Evolutionary conservation across 257 asterid genomes (phyloP).

Genomic region (Solanum appendiculatum): DNA sequence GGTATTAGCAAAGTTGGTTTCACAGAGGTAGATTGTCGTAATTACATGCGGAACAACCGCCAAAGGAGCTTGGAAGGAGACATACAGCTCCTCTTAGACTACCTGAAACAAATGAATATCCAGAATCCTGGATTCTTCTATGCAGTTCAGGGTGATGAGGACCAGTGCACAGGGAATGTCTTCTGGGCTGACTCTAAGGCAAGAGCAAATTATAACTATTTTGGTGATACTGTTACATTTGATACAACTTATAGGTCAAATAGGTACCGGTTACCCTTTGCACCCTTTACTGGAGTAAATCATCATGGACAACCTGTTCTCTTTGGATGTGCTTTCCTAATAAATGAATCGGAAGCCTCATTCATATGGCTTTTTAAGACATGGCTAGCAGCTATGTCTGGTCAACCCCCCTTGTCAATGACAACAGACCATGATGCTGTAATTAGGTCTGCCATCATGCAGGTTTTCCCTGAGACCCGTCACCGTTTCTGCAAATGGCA

Average conservation of each 20-base stretch:
- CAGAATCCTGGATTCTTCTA: constrained; percentile 69
- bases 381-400: constrained; percentile 89
- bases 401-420: constrained; percentile 63
- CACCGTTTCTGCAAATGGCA: constrained; percentile 99
- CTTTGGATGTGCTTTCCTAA: constrained; percentile 88
- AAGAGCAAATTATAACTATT: constrained; percentile 51
- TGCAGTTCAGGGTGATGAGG: constrained; percentile 82
- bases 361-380: constrained; percentile 81
- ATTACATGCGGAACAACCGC: constrained; percentile 82
- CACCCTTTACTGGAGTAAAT: constrained; percentile 89
- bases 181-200: constrained; percentile 96
- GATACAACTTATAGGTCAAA: constrained; percentile 96
- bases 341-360: constrained; percentile 87
- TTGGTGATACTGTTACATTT: constrained; percentile 91
- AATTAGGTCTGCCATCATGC: constrained; percentile 68
- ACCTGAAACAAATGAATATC: constrained; percentile 67
- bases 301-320: constrained; percentile 95
- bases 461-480: constrained; percentile 69
- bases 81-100: constrained; percentile 83
- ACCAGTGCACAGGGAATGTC: constrained; percentile 60
- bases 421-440: constrained; percentile 81
- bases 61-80: constrained; percentile 93
- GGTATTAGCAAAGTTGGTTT: constrained; percentile 94
- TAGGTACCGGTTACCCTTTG: constrained; percentile 90
- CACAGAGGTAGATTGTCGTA: constrained; percentile 95